phyloP scores from a whole-genome alignment of 257 asterid genomes.

The Jasminum sambac region DNA sequence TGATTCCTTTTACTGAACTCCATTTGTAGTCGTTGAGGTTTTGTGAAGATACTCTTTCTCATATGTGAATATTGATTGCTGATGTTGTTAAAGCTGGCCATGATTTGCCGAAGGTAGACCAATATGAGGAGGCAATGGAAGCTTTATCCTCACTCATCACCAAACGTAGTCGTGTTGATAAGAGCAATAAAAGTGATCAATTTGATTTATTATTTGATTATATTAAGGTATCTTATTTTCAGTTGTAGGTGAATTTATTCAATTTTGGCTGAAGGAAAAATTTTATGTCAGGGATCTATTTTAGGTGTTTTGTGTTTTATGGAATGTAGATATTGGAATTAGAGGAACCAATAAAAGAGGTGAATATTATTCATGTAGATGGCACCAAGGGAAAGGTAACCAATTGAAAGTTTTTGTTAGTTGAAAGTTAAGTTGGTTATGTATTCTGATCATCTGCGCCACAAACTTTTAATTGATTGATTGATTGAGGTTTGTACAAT shows the following conservation, averaged over 20 bases:
- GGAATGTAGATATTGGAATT: slow-evolving; percentile 68
- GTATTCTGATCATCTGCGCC: background rate
- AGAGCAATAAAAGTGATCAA: slow-evolving; percentile 80
- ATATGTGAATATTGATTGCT: background rate
- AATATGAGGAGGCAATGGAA: slow-evolving; percentile 90
- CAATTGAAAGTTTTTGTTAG: background rate
- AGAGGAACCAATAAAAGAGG: slow-evolving; percentile 77
- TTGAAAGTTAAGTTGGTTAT: background rate
- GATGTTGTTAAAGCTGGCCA: background rate
- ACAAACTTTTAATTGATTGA: slow-evolving; percentile 10
- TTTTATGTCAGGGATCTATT: background rate
- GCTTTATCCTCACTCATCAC: slow-evolving; percentile 91
- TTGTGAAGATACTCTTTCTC: background rate
- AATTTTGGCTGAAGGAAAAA: background rate
- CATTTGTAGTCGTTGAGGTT: background rate
- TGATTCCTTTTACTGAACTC: background rate
- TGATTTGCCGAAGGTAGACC: slow-evolving; percentile 27
- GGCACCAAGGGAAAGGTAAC: slow-evolving; percentile 98
- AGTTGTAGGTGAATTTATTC: background rate
- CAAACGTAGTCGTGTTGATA: slow-evolving; percentile 94
- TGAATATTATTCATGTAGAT: slow-evolving; percentile 95
- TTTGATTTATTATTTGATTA: slow-evolving; percentile 80
- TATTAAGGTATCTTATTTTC: slow-evolving; percentile 52
- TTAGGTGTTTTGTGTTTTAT: slow-evolving; percentile 18
- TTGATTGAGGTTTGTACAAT: background rate